These are phyloP conservation scores for Chytridium lagenaria DNA, from an alignment of 371 early-diverging fungal species.

Conservation along the genomic window DNA sequence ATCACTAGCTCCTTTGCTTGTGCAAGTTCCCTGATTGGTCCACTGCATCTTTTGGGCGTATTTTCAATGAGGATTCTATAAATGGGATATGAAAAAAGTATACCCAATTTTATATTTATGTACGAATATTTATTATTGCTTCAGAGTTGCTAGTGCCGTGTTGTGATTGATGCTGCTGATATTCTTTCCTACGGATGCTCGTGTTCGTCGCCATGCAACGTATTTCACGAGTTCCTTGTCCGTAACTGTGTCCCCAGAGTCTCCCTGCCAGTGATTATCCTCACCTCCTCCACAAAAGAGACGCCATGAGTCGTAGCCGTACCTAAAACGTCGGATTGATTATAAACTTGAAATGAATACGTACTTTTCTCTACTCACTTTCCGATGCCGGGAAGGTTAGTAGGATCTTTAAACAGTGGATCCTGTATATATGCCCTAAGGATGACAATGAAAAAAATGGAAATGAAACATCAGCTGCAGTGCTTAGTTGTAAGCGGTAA, in stretches of 20 bases:
- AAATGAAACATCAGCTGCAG: neutral
- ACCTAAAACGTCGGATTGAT: neutral
- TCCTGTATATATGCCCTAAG: slow-evolving; percentile 24
- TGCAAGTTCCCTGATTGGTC: too few relatives aligned
- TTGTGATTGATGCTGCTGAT: too few relatives aligned
- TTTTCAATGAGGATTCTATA: too few relatives aligned
- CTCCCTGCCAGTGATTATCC: slow-evolving; percentile 23
- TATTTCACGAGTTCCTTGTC: slow-evolving; percentile 28
- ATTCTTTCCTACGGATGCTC: too few relatives aligned
- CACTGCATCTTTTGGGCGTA: too few relatives aligned
- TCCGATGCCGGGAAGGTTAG: slow-evolving; percentile 32
- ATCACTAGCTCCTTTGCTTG: too few relatives aligned
- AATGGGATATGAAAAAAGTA: too few relatives aligned
- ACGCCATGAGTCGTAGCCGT: slow-evolving; percentile 31
- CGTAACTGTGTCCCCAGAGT: neutral
- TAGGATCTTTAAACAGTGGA: slow-evolving; percentile 11
- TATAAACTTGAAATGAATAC: neutral
- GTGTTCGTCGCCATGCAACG: slow-evolving; percentile 22
- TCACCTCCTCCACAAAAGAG: slow-evolving; percentile 28
- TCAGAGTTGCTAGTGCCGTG: too few relatives aligned
- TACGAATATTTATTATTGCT: too few relatives aligned
- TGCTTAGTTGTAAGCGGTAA: neutral
- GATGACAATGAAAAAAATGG: neutral
- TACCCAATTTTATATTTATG: too few relatives aligned
- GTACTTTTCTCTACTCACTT: too few relatives aligned